Conservation (phyloP, 1,284 basidiomycete genomes). For the Cryptococcus depauperatus region DNA sequence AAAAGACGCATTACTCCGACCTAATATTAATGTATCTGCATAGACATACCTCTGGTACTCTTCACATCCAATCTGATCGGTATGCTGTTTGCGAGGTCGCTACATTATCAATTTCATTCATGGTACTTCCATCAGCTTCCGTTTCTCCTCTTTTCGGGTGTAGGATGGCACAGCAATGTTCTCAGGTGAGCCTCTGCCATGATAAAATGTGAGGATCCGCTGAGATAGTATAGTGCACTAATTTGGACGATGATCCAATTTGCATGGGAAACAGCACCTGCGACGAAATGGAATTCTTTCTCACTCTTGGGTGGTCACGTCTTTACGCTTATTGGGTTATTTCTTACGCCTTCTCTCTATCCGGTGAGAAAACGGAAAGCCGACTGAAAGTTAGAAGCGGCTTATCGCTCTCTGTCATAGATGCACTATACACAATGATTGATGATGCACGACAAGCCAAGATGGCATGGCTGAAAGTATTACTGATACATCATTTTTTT, state of each 20-base stretch:
- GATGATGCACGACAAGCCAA: too few relatives aligned
- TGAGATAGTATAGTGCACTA: constrained; percentile 50
- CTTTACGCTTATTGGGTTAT: constrained; percentile 57
- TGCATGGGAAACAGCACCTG: constrained; percentile 80
- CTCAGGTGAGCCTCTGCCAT: constrained; percentile 22
- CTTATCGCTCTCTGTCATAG: too few relatives aligned
- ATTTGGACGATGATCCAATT: constrained; percentile 65
- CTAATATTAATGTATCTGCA: neutral
- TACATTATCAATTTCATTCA: constrained; percentile 98
- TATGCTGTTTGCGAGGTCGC: constrained; percentile 82
- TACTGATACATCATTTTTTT: neutral
- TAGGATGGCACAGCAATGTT: constrained; percentile 4
- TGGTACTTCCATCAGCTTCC: constrained; percentile 97
- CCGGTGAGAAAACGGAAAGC: neutral
- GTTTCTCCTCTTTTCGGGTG: constrained; percentile 52
- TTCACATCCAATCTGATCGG: constrained; percentile 91
- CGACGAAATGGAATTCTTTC: constrained; percentile 62
- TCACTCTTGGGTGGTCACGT: constrained; percentile 56
- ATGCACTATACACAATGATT: too few relatives aligned
- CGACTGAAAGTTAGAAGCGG: neutral
- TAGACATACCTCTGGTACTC: constrained; percentile 72
- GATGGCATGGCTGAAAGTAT: too few relatives aligned
- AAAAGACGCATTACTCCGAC: neutral
- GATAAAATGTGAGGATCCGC: constrained; percentile 2
- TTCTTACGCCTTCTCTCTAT: constrained; percentile 38